Conservation (phyloP, 2,329 filamentous ascomycete genomes). For the Alternaria atra region DNA sequence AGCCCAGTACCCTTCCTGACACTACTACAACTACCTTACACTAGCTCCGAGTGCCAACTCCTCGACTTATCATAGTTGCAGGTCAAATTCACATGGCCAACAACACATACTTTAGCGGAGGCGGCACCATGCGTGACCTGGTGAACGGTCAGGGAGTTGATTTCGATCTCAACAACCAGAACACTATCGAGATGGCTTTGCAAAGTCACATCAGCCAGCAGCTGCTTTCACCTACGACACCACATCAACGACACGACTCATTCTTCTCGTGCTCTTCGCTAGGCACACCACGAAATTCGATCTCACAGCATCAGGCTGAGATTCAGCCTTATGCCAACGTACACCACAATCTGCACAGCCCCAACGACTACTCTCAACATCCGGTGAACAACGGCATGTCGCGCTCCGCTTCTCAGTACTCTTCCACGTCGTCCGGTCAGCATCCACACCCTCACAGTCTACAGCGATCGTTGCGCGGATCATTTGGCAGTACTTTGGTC, state of each 20-base stretch:
- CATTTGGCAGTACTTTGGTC: background rate
- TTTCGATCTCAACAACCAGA: background rate
- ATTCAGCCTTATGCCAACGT: slow-evolving; percentile 27
- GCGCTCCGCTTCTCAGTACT: slow-evolving; percentile 24
- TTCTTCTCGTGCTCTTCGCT: slow-evolving; percentile 21
- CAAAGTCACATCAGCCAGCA: slow-evolving; percentile 21
- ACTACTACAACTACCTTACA: background rate
- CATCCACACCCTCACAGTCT: background rate
- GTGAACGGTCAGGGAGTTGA: slow-evolving; percentile 3
- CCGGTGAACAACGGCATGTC: slow-evolving; percentile 18
- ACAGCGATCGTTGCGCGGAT: slow-evolving; percentile 2
- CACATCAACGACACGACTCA: slow-evolving; percentile 23
- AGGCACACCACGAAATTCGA: background rate
- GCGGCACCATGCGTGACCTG: slow-evolving; percentile 9
- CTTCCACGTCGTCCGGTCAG: slow-evolving; percentile 14
- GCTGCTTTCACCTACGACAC: slow-evolving; percentile 13
- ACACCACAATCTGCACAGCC: slow-evolving; percentile 5
- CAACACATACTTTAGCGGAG: slow-evolving; percentile 4
- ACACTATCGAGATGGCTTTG: slow-evolving; percentile 7
- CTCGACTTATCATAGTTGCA: background rate
- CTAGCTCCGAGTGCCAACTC: background rate
- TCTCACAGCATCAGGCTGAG: slow-evolving; percentile 24
- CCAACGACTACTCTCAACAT: slow-evolving; percentile 4
- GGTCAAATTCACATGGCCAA: slow-evolving; percentile 3
- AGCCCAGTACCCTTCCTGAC: background rate